Evolutionary conservation across 345 rosid species (phyloP), one percentile per base, ranked within the genome.

Genomic region (Salix dunnii): DNA sequence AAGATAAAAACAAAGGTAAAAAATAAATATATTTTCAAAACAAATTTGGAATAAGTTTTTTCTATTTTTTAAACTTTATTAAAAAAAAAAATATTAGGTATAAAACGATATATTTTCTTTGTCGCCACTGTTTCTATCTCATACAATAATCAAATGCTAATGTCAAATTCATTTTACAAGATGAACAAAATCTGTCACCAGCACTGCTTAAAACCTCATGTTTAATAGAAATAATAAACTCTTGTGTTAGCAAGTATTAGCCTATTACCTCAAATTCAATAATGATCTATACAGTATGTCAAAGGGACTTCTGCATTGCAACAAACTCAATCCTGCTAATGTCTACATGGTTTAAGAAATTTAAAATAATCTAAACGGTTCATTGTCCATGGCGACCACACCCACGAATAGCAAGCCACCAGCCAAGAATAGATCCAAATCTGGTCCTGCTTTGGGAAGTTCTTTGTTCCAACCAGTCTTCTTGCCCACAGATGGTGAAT

Each of bases 311-410:
- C 38, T 51, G 76, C 27, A 73, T 67, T 38, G 40, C 25, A 68
- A 60, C 42, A 63, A 74, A 69, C 66, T 43, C 30, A 30, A 74
- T 58, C 38, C 67, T 63, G 63, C 40, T 35, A 46, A 28, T 55
- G 51, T 30, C 63, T 43, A 36, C 58, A 36, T 9, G 36, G 17
- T 42, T 35, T 28, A 16, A n/a, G 64, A 67, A 75, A 35, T 33
- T 48, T 23, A 23, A 25, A 60, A n/a, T 36, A 65, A 49, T 18
- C 67, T 48, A 10, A 6, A 49, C 3, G 17, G 27, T 25, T 10
- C 28, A 20, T 53, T 12, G 28, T n/a, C 53, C 20, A 20, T 27
- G 73, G 43, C 20, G 65, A 4, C 73, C 31, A 28, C 43, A 48
- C 4, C 71, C 70, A 38, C 6, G 18, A 43, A 33, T 2, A 25